A percentile compares a stretch with the other conserved stretches of the same genome.
phyloP scores from a whole-genome alignment of 83 land plant genomes.

The Picea abies region DNA sequence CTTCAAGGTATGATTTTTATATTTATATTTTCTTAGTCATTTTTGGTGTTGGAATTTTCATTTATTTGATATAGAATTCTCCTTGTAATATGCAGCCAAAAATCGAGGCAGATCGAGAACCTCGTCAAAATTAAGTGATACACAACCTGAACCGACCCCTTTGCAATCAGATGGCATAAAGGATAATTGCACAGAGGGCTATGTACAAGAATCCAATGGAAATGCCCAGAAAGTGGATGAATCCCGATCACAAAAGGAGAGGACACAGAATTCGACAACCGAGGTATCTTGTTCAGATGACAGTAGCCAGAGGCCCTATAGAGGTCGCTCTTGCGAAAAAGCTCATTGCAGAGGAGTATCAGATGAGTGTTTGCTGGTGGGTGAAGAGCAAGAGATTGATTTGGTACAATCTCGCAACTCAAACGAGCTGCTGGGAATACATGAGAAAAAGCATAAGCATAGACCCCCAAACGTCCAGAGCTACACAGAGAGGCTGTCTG shows the following conservation, averaged over 20 bases:
- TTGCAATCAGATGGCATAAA: not conserved
- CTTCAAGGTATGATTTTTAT: constrained; percentile 43
- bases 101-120: not conserved
- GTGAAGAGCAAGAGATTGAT: constrained; percentile 5
- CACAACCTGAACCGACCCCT: not conserved
- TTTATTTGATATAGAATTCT: no score
- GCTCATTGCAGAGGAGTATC: not conserved
- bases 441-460: no score
- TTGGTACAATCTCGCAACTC: not conserved
- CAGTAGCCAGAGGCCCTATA: not conserved
- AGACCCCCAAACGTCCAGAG: not conserved
- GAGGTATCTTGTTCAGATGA: constrained; percentile 1
- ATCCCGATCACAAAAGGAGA: not conserved
- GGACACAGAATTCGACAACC: not conserved
- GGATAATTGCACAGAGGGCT: not conserved
- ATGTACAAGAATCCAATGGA: not conserved
- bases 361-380: not conserved
- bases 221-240: not conserved
- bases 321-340: not conserved
- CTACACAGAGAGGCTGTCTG: not conserved
- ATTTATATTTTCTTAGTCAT: not conserved
- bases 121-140: not conserved
- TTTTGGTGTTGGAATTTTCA: no score
- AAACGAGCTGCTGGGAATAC: not conserved
- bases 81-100: not conserved